A percentile compares a stretch with the other conserved stretches of the same genome.
phyloP scores from a whole-genome alignment of 2,329 filamentous ascomycete genomes.

The Cladophialophora carrionii region DNA sequence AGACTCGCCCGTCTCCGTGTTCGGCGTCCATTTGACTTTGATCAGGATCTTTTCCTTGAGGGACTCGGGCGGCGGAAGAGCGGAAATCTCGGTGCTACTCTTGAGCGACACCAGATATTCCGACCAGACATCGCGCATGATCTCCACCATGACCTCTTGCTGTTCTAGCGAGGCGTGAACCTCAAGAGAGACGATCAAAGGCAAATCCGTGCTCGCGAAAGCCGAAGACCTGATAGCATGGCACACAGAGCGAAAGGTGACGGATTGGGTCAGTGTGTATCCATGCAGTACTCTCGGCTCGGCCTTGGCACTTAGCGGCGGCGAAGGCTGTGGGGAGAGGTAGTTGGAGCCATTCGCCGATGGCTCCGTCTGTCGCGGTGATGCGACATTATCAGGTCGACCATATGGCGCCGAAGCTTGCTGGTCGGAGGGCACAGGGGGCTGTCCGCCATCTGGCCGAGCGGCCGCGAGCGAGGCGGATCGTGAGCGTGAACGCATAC shows the following conservation, averaged over 20 bases:
- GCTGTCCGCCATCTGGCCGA: neutral
- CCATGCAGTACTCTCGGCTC: constrained; percentile 86
- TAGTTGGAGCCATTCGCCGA: constrained; percentile 14
- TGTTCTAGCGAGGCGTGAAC: constrained; percentile 82
- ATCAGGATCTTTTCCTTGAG: constrained; percentile 79
- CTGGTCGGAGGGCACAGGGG: neutral
- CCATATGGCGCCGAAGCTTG: neutral
- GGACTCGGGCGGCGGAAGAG: constrained; percentile 70
- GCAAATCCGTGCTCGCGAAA: constrained; percentile 74
- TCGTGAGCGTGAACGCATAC: constrained; percentile 34
- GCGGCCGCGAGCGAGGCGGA: constrained; percentile 19
- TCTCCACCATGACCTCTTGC: constrained; percentile 88
- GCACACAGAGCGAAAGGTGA: constrained; percentile 86
- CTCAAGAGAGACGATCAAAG: constrained; percentile 89
- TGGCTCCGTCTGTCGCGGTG: constrained; percentile 8
- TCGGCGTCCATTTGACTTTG: constrained; percentile 72
- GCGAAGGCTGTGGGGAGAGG: constrained; percentile 27
- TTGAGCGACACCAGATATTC: constrained; percentile 69
- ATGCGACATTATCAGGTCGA: neutral
- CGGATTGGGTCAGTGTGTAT: constrained; percentile 82
- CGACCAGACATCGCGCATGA: constrained; percentile 88
- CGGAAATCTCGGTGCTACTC: constrained; percentile 41
- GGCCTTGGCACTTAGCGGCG: constrained; percentile 41
- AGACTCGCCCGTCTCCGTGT: constrained; percentile 45
- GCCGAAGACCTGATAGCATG: constrained; percentile 75